Base-by-base conservation (phyloP, 331 rosid genomes). In the Saraca asoca region DNA sequence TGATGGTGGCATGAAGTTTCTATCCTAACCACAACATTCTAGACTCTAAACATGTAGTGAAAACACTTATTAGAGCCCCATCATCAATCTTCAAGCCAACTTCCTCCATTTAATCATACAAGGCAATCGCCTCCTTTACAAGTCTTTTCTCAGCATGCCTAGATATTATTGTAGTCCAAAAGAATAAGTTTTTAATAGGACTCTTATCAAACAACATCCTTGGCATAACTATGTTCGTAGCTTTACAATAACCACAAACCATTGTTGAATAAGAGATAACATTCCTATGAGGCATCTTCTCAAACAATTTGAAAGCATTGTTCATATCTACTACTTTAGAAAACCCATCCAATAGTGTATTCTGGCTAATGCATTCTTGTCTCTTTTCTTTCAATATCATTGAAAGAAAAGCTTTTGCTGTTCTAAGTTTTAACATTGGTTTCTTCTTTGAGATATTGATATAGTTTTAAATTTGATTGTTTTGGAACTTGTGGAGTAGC, bases 91-190 rank as follows among this genome's bases (percentile, higher is more conserved):
- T 85, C 82, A 87, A 39, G n/a, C 87, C 79, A 69, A 73, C 69
- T 69, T 63, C 64, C 82, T 83, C 95, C 97, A 90, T 87, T 46
- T 71, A 69, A 72, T 82, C 83, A 41, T 82, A 87, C 68, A 90
- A 73, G 49, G 43, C 9, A 0, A 72, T 73, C 0, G 95, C 93
- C 80, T 85, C 86, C 76, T 70, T 83, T 0, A 80, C 75, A 17
- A 72, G 18, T 31, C 95, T 95, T 68, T 73, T 87, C 76, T 85
- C 82, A 14, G 89, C 89, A 79, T 85, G 87, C 56, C 97, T 95
- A 17, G 97, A 80, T 46, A 90, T 84, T 14, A 90, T 82, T 9
- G 84, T 82, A 0, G 97, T 90, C 97, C 97, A 90, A 68, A 89
- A 56, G 61, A 90, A 83, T 75, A 85, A 50, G 76, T 80, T 85